Percentiles rank a stretch among this genome's conserved stretches.
These are phyloP conservation scores for Austroboletus rostrupii DNA, from an alignment of 1,284 basidiomycete genomes.

Conservation along the genomic window DNA sequence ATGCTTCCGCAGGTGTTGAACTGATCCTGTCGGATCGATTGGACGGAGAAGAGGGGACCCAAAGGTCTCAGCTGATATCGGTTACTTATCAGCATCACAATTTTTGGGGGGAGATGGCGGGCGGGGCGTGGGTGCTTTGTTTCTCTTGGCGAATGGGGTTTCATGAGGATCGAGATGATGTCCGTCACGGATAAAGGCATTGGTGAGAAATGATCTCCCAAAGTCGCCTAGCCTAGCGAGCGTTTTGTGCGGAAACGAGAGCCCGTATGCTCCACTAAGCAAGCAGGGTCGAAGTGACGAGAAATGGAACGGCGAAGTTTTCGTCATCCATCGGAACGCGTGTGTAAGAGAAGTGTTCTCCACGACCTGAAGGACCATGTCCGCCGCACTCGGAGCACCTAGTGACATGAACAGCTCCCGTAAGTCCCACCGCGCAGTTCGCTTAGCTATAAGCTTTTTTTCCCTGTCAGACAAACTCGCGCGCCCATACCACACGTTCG, in stretches of 20 bases:
- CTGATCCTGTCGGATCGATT: too few species aligned
- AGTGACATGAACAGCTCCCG: background rate
- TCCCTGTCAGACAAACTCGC: background rate
- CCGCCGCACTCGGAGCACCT: constrained; percentile 3
- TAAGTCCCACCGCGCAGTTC: background rate
- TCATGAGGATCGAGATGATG: too few species aligned
- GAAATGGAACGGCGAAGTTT: background rate
- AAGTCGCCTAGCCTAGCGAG: background rate
- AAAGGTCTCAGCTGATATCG: too few species aligned
- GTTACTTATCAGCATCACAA: too few species aligned
- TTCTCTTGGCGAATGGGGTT: too few species aligned
- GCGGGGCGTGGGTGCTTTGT: too few species aligned
- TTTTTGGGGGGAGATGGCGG: too few species aligned
- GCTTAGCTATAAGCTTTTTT: constrained; percentile 6
- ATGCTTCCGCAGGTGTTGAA: too few species aligned
- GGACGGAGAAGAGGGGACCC: too few species aligned
- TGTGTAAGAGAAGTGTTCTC: background rate
- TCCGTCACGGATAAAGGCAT: background rate
- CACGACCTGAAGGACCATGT: background rate
- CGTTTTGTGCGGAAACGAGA: background rate
- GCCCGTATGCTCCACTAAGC: background rate
- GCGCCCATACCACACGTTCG: background rate
- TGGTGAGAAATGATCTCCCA: background rate
- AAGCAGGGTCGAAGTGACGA: background rate
- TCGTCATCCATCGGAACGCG: background rate